A percentile compares a stretch with the other conserved stretches of the same genome.
Evolutionary conservation across 805 yeast genomes (phyloP).

Genomic region (Candida cerambycidarum): DNA sequence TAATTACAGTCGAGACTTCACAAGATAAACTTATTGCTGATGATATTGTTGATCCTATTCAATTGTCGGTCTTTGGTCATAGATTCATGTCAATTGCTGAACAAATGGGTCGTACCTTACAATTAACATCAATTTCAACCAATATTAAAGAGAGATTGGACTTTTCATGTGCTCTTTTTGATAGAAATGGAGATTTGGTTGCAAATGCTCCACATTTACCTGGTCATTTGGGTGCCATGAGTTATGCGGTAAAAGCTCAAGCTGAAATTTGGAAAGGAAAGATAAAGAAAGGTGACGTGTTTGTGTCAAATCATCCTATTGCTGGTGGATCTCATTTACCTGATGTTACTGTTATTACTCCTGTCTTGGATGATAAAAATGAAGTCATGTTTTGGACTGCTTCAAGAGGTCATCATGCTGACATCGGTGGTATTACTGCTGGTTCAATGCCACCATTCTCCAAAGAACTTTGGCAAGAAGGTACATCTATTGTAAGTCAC

Average conservation of each 20-base stretch:
- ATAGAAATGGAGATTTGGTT: slow-evolving; percentile 41
- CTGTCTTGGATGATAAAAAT: slow-evolving; percentile 53
- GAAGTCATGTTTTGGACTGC: slow-evolving; percentile 84
- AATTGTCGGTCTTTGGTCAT: slow-evolving; percentile 42
- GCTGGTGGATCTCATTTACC: slow-evolving; percentile 47
- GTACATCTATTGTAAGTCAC: slow-evolving; percentile 82
- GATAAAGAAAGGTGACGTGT: slow-evolving; percentile 40
- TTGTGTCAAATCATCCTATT: slow-evolving; percentile 43
- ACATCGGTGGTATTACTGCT: slow-evolving; percentile 88
- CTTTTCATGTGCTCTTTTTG: slow-evolving; percentile 47
- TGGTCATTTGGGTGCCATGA: slow-evolving; percentile 48
- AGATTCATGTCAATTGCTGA: slow-evolving; percentile 41
- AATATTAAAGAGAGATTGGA: slow-evolving; percentile 46
- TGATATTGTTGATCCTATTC: slow-evolving; percentile 38
- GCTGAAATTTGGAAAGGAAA: slow-evolving; percentile 40
- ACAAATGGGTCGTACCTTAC: slow-evolving; percentile 47
- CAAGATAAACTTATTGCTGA: slow-evolving; percentile 18
- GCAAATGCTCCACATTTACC: slow-evolving; percentile 49
- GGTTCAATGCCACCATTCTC: slow-evolving; percentile 96
- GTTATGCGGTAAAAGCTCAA: slow-evolving; percentile 45
- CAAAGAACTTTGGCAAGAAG: slow-evolving; percentile 82
- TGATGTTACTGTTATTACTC: slow-evolving; percentile 84
- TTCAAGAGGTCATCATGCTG: slow-evolving; percentile 94
- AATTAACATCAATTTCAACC: slow-evolving; percentile 46
- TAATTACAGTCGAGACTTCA: slow-evolving; percentile 30